These are phyloP conservation scores for Xylaria telfairii DNA, from an alignment of 495 filamentous ascomycete species.

Conservation along the genomic window DNA sequence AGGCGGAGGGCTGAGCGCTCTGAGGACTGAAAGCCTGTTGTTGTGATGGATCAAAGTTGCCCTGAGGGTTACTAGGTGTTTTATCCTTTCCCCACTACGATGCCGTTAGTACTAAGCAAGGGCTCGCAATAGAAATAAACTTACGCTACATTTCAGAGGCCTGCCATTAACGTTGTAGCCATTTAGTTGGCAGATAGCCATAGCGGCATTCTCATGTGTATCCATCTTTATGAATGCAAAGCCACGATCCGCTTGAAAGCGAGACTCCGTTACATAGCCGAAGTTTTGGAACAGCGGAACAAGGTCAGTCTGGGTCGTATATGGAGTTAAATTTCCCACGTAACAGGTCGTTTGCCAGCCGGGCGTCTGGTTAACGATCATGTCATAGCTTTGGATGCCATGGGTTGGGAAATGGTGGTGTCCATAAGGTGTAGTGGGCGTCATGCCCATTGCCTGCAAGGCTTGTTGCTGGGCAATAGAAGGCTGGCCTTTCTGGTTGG, in stretches of 20 bases:
- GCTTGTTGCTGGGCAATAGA: constrained; percentile 97
- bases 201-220: constrained; percentile 95
- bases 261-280: constrained; percentile 94
- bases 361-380: constrained; percentile 96
- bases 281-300: constrained; percentile 98
- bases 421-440: constrained; percentile 92
- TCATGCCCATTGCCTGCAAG: constrained; percentile 98
- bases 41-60: constrained; percentile 75
- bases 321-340: constrained; percentile 96
- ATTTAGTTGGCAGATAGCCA: constrained; percentile 97
- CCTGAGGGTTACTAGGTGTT: constrained; percentile 80
- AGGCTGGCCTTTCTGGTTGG: constrained; percentile 98
- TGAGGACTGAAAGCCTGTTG: constrained; percentile 70
- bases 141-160: constrained; percentile 97
- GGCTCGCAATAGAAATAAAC: constrained; percentile 43
- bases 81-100: constrained; percentile 97
- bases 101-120: constrained; percentile 13
- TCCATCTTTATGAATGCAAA: constrained; percentile 99
- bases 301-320: constrained; percentile 94
- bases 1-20: constrained; percentile 59
- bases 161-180: constrained; percentile 98
- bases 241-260: constrained; percentile 96
- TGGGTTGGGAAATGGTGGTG: constrained; percentile 99
- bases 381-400: constrained; percentile 95
- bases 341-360: constrained; percentile 99